These are phyloP conservation scores for Kwoniella dendrophila DNA, from an alignment of 768 basidiomycete genomes.

Conservation along the genomic window DNA sequence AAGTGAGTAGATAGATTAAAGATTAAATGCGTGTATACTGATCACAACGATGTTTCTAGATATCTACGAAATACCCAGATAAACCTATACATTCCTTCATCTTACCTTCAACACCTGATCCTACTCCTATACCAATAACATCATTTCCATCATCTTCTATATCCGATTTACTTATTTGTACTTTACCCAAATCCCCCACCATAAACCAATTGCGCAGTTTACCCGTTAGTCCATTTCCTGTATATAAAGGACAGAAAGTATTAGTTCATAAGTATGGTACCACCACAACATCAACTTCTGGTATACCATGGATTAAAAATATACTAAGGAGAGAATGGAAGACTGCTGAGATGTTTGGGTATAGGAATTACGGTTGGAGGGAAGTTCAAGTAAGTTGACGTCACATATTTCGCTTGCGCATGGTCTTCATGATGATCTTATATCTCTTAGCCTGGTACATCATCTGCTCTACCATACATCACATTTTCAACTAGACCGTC, in stretches of 20 bases:
- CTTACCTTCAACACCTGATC: constrained; percentile 2
- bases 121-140: constrained; percentile 2
- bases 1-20: neutral
- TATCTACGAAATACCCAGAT: constrained; percentile 11
- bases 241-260: constrained; percentile 20
- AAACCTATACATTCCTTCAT: constrained; percentile 17
- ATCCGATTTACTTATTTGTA: constrained; percentile 16
- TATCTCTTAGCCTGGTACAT: constrained; percentile 60
- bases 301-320: neutral
- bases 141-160: constrained; percentile 14
- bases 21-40: neutral
- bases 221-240: constrained; percentile 26
- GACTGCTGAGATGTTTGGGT: constrained; percentile 23
- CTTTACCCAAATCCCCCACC: neutral
- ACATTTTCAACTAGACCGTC: constrained; percentile 64
- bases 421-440: neutral
- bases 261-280: constrained; percentile 11
- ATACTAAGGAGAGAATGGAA: constrained; percentile 18
- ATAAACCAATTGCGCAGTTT: constrained; percentile 4
- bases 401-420: neutral
- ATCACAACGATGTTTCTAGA: constrained; percentile 5
- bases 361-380: constrained; percentile 24
- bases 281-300: neutral
- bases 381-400: constrained; percentile 24
- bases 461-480: constrained; percentile 66